Base-by-base conservation (phyloP, 768 basidiomycete species). In the Boletus tomentosulus region DNA sequence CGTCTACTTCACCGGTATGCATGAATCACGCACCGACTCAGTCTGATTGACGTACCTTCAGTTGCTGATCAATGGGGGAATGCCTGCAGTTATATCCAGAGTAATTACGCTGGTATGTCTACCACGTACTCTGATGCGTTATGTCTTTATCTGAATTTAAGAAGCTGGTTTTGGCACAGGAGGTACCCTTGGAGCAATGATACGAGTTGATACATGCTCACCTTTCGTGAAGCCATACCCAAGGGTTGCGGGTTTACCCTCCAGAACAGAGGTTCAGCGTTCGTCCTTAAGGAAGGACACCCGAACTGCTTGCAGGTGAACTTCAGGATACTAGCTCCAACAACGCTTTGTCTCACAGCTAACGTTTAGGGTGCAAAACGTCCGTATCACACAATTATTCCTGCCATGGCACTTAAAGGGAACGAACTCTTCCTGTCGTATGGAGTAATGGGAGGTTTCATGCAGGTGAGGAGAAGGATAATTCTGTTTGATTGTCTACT, bases 191-290 rank as follows among this genome's bases (percentile, higher is more conserved):
- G 46, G 33, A 41, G 15, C 11, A n/a, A 37, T 5, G 34, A 19
- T 48, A 35, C 19, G 12, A 31, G 12, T 50, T 50, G n/a, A 43
- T 35, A 5, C 47, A 3, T 10, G 42, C 48, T 61, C 28, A 66
- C 15, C 11, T 11, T 54, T 43, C 12, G 24, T 19, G 61, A 64
- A 83, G 96, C 96, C 31, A 77, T 99, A 37, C 97, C 97, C 0
- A 86, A 89, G 61, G 93, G 87, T 0, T 97, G 94, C 62, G 97
- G 97, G 0, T 99, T 99, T 69, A 97, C 94, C 0, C 78, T 99
- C 13, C 97, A 99, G 71, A 97, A 97, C 70, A 81, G 97, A 52
- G 97, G 97, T 2, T 77, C 84, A 11, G 87, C 89, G 6, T 99
- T 99, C 68, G 76, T 83, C 7, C 75, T 98, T 24, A 76, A 79